Evolutionary conservation across 140 eudicot species (phyloP), one percentile per base, ranked within the genome.

Genomic region (Oenanthe javanica): DNA sequence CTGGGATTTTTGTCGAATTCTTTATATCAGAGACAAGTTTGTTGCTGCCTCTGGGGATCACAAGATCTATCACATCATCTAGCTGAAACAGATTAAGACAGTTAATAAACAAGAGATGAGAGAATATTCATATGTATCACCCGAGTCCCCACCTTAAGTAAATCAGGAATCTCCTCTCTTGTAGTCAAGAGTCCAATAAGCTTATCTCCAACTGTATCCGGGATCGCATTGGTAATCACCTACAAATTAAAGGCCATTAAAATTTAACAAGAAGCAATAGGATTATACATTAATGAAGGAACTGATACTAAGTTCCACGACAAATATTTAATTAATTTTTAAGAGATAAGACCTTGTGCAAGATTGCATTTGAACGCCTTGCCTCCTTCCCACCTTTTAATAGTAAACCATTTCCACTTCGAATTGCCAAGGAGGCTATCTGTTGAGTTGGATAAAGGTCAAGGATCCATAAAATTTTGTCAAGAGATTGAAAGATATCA

Each of bases 371-470:
- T 73, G 98, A 89, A 27, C 91, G 89, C 82, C 83, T 86, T 71
- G 98, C 98, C 82, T 94, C 98, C 81, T 92, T 94, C 76, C 98
- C 98, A 52, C 98, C 98, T 89, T 94, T 94, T 86, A 94, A 50
- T 23, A 94, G 87, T 82, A 94, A 79, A 27, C 98, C 98, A 81
- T 94, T 94, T 82, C 98, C 98, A 79, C 92, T 89, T 50, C 96
- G 92, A 50, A 94, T 88, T 25, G 98, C 98, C 88, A 94, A 83
- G 75, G 98, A 92, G 83, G 98, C 96, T 61, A 94, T 94, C 98
- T 94, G 85, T 82, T 67, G 74, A 79, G 77, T 77, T 77, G 77
- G 72, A 59, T 72, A 85, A 70, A 45, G 73, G 23, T 47, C 25
- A 42, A 15, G 38, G 76, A 51, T 66, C 16, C 27, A 19, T 46